Conservation (phyloP, 495 filamentous ascomycete genomes). For the Penicillium cinerascens region DNA sequence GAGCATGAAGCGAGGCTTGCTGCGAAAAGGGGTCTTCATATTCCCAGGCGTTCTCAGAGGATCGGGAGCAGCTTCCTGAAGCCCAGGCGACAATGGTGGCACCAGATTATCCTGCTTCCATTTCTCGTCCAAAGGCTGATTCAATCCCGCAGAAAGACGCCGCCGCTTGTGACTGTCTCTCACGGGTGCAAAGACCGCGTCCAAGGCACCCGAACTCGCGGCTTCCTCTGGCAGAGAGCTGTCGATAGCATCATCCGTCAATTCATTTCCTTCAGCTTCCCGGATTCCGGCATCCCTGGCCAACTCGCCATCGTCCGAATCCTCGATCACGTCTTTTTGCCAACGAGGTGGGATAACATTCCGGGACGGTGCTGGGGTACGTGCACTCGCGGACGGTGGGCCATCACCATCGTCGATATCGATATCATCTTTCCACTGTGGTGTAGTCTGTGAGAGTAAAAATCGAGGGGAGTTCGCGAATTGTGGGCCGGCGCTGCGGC, state of each 20-base stretch:
- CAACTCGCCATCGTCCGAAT: conserved; percentile 25
- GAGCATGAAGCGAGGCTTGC: conserved; percentile 29
- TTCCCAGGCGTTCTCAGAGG: conserved; percentile 10
- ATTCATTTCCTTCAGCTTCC: neutral
- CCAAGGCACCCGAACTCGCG: conserved; percentile 9
- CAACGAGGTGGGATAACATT: conserved; percentile 10
- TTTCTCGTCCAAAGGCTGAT: conserved; percentile 3
- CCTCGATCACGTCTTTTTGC: conserved; percentile 37
- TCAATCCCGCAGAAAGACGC: conserved; percentile 9
- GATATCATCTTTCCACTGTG: conserved; percentile 5
- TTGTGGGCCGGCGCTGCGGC: conserved; percentile 29
- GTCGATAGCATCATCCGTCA: conserved; percentile 13
- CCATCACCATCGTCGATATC: conserved; percentile 26
- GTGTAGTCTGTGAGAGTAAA: conserved; percentile 28
- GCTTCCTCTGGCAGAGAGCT: conserved; percentile 19
- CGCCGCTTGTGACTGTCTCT: conserved; percentile 30
- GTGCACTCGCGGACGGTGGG: conserved; percentile 9
- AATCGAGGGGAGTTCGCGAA: conserved; percentile 45
- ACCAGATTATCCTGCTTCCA: conserved; percentile 5
- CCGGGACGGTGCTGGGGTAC: conserved; percentile 4
- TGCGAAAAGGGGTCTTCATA: conserved; percentile 22
- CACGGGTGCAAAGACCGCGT: conserved; percentile 27
- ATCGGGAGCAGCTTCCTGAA: neutral
- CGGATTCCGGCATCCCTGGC: neutral
- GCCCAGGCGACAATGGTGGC: conserved; percentile 20